Evolutionary conservation across 352 stramenopile species (phyloP).

Genomic region (Thraustotheca clavata): DNA sequence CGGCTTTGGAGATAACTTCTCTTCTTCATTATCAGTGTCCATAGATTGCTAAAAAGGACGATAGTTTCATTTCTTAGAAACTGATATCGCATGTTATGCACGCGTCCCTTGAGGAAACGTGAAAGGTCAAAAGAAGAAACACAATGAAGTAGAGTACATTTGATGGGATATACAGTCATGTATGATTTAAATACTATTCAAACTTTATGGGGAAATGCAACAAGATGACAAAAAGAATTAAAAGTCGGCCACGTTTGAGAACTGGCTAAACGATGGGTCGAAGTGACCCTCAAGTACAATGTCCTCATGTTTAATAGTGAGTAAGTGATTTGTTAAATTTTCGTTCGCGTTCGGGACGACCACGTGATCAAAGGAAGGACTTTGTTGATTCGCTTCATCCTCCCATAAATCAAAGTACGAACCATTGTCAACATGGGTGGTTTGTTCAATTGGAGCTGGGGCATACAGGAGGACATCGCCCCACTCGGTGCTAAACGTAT

Average conservation of each 20-base stretch:
- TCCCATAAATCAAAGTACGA: slow-evolving; percentile 22
- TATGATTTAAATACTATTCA: not conserved
- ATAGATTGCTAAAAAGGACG: too few relatives aligned
- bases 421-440: not conserved
- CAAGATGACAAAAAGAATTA: not conserved
- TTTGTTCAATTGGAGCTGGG: not conserved
- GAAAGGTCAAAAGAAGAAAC: too few relatives aligned
- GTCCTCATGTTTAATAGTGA: slow-evolving; percentile 9
- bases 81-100: too few relatives aligned
- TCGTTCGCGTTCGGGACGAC: not conserved
- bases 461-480: slow-evolving; percentile 13
- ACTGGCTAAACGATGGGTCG: not conserved
- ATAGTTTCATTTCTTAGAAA: too few relatives aligned
- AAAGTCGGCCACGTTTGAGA: not conserved
- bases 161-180: not conserved
- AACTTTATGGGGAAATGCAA: too few relatives aligned
- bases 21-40: not conserved
- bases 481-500: slow-evolving; percentile 1
- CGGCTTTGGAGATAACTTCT: not conserved
- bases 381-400: not conserved
- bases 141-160: too few relatives aligned
- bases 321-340: slow-evolving; percentile 1
- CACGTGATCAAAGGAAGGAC: not conserved
- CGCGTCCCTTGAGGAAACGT: too few relatives aligned
- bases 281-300: not conserved